phyloP scores from a whole-genome alignment of 345 rosid species.

The Salix exigua region DNA sequence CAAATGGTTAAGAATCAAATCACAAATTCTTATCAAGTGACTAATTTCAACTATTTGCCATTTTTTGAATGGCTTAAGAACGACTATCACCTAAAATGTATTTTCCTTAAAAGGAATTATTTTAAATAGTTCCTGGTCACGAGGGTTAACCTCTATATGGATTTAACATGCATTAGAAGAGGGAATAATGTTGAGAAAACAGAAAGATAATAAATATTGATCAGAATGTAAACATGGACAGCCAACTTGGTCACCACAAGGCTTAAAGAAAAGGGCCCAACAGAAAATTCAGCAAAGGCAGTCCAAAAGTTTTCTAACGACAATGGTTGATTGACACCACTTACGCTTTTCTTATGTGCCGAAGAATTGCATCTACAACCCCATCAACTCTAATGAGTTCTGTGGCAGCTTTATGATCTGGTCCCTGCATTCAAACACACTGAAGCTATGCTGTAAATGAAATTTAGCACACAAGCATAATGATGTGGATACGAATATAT shows the following conservation, averaged over 20 bases:
- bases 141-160: no score
- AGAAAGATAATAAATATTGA: no score
- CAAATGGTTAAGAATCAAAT: not conserved
- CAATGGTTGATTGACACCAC: slow-evolving; percentile 23
- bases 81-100: not conserved
- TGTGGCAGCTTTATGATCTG: slow-evolving; percentile 77
- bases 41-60: not conserved
- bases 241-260: not conserved
- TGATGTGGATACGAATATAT: not conserved
- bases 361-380: slow-evolving; percentile 67
- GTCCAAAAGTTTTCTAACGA: not conserved
- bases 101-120: not conserved
- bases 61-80: not conserved
- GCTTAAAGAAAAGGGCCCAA: not conserved
- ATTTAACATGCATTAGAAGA: not conserved
- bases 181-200: no score
- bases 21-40: not conserved
- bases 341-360: slow-evolving; percentile 79
- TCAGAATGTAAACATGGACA: not conserved
- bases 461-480: slow-evolving; percentile 8
- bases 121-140: not conserved
- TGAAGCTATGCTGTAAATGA: slow-evolving; percentile 31
- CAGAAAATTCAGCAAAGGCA: not conserved
- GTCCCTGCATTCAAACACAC: slow-evolving; percentile 61
- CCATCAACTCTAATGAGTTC: slow-evolving; percentile 77